Evolutionary conservation across 1,284 basidiomycete species (phyloP), one percentile per base, ranked within the genome.

Genomic region (Microbotryomycetes sp.): DNA sequence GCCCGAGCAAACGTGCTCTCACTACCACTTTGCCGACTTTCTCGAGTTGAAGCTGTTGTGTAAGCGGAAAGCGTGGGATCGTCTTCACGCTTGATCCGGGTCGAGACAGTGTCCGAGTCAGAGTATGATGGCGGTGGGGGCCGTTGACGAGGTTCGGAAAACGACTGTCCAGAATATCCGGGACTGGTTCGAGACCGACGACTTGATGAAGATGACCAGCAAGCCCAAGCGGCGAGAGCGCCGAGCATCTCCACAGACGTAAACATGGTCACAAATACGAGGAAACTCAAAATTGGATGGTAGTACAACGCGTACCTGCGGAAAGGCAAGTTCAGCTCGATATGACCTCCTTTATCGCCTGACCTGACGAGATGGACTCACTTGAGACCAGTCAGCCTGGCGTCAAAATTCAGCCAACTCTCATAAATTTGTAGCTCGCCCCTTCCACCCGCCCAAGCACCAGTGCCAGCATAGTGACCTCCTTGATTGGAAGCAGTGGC

Each of bases 381-480:
- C 54, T 55, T 30, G 18, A 66, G 21, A 13, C 64, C 64, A 47
- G 52, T 46, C 23, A 66, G 57, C 52, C 57, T 53, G 9, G 64
- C 61, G 31, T 29, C n/a, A 24, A 66, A 54, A 13, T 24, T 23
- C 26, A 66, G 28, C 28, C 45, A 52, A 23, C 60, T 61, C 23
- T 46, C 49, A 50, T 66, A 66, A 21, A 66, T 45, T 21, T 66
- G 64, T 29, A 66, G 27, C 27, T 66, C 64, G 41, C 51, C 56
- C 15, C 29, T 29, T 15, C n/a, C 13, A 16, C 27, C 24, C n/a
- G 27, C 18, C 18, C 13, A 23, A 23, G 21, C 52, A 9, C 15
- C 52, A 24, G 24, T n/a, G 1, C 50, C 50, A 7, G 29, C 5
- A 13, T 13, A 7, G 18, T 29, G 21, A 7, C 23, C 50, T 24